Conservation (phyloP, 345 rosid genomes). For the Rhodomyrtus tomentosa region DNA sequence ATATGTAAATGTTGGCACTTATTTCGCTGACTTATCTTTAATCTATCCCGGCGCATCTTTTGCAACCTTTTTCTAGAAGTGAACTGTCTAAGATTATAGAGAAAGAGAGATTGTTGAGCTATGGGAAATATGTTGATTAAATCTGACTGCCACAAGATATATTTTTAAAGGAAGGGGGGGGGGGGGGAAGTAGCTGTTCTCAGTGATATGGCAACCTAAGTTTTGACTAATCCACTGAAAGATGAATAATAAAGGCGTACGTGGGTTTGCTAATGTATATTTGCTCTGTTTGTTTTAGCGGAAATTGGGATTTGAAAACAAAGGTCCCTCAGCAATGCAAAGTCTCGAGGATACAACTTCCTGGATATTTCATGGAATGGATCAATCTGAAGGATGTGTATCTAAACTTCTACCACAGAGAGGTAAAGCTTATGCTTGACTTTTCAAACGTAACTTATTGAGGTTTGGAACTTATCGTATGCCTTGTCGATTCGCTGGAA, state of each 20-base stretch:
- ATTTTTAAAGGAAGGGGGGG: neutral
- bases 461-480: neutral
- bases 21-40: neutral
- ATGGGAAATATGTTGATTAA: neutral
- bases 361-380: slow-evolving; percentile 84
- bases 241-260: neutral
- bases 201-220: neutral
- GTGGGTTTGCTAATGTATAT: neutral
- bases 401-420: slow-evolving; percentile 57
- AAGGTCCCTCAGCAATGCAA: slow-evolving; percentile 73
- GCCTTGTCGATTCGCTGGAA: neutral
- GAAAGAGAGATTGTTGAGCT: neutral
- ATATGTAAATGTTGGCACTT: neutral
- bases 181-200: neutral
- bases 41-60: neutral
- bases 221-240: neutral
- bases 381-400: slow-evolving; percentile 79
- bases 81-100: neutral
- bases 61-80: neutral
- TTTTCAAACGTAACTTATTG: neutral
- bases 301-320: slow-evolving; percentile 97
- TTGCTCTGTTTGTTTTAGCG: slow-evolving; percentile 27
- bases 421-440: slow-evolving; percentile 25
- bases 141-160: neutral
- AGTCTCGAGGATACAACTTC: slow-evolving; percentile 59